Evolutionary conservation across 345 rosid genomes (phyloP).

Genomic region (Pelargonium nanum): DNA sequence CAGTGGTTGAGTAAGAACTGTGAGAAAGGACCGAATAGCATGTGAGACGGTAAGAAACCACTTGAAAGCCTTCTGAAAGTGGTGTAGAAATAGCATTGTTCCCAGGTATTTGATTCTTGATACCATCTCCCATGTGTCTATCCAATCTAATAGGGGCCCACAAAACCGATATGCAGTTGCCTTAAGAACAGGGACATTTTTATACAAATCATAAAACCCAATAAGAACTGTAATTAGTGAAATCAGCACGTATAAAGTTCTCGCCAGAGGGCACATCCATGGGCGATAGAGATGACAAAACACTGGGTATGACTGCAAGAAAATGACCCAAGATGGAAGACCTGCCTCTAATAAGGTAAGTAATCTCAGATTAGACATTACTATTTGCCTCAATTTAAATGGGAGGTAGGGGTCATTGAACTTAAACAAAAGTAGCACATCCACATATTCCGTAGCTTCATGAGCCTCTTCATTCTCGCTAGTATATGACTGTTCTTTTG

Average conservation of each 20-base stretch:
- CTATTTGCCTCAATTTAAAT: constrained; percentile 58
- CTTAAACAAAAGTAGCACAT: constrained; percentile 65
- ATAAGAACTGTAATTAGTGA: constrained; percentile 74
- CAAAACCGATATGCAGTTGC: constrained; percentile 73
- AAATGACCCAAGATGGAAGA: constrained; percentile 96
- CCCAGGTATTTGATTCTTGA: constrained; percentile 92
- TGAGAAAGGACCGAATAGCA: constrained; percentile 48
- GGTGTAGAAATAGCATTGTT: constrained; percentile 91
- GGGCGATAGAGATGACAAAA: constrained; percentile 89
- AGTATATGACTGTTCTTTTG: constrained; percentile 14
- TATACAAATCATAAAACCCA: constrained; percentile 91
- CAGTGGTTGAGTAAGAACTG: constrained; percentile 49
- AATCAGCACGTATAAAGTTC: constrained; percentile 70
- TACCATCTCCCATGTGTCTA: constrained; percentile 96
- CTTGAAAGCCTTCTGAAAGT: constrained; percentile 70
- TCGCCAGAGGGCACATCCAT: constrained; percentile 96
- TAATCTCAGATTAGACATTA: constrained; percentile 66
- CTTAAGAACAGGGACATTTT: constrained; percentile 94
- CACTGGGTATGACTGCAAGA: constrained; percentile 93
- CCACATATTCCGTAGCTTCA: constrained; percentile 55
- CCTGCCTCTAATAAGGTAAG: constrained; percentile 92
- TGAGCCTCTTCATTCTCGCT: constrained; percentile 28
- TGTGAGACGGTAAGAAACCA: constrained; percentile 49
- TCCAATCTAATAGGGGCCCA: constrained; percentile 92
- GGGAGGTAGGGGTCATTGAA: constrained; percentile 75